These are phyloP conservation scores for Cutaneotrichosporon cavernicola DNA, from an alignment of 1,284 basidiomycete species.

Conservation along the genomic window DNA sequence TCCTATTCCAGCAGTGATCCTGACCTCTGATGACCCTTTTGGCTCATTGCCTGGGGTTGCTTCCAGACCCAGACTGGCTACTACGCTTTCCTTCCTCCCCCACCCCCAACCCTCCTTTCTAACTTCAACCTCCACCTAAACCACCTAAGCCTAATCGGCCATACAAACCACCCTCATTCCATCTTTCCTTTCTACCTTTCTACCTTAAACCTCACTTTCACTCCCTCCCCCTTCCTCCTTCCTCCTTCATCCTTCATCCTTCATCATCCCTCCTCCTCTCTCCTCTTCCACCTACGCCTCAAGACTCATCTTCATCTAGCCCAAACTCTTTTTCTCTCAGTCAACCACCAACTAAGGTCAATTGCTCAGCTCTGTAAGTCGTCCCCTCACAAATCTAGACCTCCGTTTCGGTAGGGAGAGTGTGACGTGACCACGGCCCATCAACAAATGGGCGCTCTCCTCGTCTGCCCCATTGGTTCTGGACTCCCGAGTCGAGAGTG, in stretches of 20 bases:
- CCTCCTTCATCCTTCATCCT: neutral
- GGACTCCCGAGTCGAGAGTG: neutral
- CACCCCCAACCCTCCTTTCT: no score
- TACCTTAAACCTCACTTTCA: no score
- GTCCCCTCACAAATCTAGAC: neutral
- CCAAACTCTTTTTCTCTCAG: conserved; percentile 5
- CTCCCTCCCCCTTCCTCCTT: no score
- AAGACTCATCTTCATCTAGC: neutral
- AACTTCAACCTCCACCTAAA: no score
- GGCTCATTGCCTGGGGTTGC: no score
- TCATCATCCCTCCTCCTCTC: neutral
- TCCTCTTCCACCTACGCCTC: neutral
- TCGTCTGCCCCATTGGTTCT: neutral
- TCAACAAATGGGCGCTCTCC: neutral
- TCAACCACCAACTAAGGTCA: neutral
- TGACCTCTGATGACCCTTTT: no score
- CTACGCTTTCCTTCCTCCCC: no score
- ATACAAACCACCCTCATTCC: no score
- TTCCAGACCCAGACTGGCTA: no score
- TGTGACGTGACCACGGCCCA: neutral
- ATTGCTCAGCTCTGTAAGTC: neutral
- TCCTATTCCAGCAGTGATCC: no score
- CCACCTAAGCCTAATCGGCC: no score
- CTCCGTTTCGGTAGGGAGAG: neutral
- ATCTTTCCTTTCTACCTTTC: no score